phyloP scores from a whole-genome alignment of 306 rosid genomes.

The Glycine tomentella region DNA sequence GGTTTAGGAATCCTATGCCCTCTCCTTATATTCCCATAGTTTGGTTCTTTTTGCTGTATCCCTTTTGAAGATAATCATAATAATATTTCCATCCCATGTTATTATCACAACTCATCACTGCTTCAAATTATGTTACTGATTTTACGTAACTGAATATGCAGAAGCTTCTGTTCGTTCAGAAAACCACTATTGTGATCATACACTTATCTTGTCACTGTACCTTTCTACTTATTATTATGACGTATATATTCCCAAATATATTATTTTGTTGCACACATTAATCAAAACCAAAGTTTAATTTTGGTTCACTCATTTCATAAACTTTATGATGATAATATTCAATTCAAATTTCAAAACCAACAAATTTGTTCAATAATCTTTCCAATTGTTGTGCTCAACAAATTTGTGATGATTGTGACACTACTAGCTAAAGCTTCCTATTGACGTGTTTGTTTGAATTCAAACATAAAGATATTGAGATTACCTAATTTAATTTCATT shows the following conservation, averaged over 20 bases:
- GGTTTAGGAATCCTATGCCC: constrained; percentile 95
- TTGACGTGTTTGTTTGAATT: constrained; percentile 53
- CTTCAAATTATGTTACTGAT: constrained; percentile 47
- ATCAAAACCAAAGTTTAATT: constrained; percentile 2
- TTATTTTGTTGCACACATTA: not conserved
- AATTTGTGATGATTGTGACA: constrained; percentile 54
- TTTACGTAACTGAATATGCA: constrained; percentile 44
- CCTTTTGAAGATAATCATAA: constrained; percentile 71
- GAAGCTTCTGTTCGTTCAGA: constrained; percentile 53
- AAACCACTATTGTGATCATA: constrained; percentile 44
- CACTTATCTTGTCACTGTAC: constrained; percentile 43
- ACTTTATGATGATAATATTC: constrained; percentile 40
- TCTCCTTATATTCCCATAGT: constrained; percentile 72
- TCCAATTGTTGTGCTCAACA: not conserved
- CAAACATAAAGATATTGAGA: constrained; percentile 47
- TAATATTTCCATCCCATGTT: constrained; percentile 55
- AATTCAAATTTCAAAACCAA: constrained; percentile 16
- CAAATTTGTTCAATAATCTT: too few relatives aligned
- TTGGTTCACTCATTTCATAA: constrained; percentile 35
- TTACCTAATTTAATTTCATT: constrained; percentile 39
- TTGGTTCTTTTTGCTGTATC: constrained; percentile 67
- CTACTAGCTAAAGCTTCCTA: constrained; percentile 45
- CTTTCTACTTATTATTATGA: constrained; percentile 47
- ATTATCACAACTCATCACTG: constrained; percentile 44
- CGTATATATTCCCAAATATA: constrained; percentile 25